These are phyloP conservation scores for Lecanosticta acicola DNA, from an alignment of 2,329 filamentous ascomycete species.

Conservation along the genomic window DNA sequence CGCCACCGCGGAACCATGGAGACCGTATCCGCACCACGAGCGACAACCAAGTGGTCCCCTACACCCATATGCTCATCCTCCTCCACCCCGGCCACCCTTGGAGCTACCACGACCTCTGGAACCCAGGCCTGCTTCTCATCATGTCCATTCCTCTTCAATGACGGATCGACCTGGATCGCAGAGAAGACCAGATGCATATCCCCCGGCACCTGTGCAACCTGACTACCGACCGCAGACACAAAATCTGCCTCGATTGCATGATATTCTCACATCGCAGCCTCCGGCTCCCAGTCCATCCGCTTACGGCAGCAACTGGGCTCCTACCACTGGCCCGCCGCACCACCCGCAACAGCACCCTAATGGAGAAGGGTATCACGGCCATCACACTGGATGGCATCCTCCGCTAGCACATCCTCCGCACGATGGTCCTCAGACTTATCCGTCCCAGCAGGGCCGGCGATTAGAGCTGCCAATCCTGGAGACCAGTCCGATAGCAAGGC, in stretches of 20 bases:
- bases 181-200: slow-evolving; percentile 18
- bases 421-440: slow-evolving; percentile 14
- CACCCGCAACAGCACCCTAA: slow-evolving; percentile 13
- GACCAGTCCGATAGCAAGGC: slow-evolving; percentile 24
- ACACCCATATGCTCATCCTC: slow-evolving; percentile 12
- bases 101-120: slow-evolving; percentile 27
- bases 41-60: slow-evolving; percentile 15
- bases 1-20: slow-evolving; percentile 7
- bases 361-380: slow-evolving; percentile 16
- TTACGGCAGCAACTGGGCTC: slow-evolving; percentile 14
- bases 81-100: slow-evolving; percentile 10
- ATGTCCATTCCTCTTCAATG: slow-evolving; percentile 15
- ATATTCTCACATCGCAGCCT: slow-evolving; percentile 26
- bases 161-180: slow-evolving; percentile 13
- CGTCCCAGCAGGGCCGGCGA: slow-evolving; percentile 13
- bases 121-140: slow-evolving; percentile 18
- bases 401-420: slow-evolving; percentile 19
- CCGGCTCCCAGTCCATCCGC: slow-evolving; percentile 10
- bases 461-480: slow-evolving; percentile 29
- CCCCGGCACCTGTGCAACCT: slow-evolving; percentile 11
- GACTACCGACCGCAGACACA: slow-evolving; percentile 23
- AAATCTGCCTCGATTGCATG: slow-evolving; percentile 27
- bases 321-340: slow-evolving; percentile 10
- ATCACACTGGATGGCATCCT: slow-evolving; percentile 17
- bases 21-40: slow-evolving; percentile 14